Evolutionary conservation across 345 rosid species (phyloP), one percentile per base, ranked within the genome.

Genomic region (Rubroshorea leprosula): DNA sequence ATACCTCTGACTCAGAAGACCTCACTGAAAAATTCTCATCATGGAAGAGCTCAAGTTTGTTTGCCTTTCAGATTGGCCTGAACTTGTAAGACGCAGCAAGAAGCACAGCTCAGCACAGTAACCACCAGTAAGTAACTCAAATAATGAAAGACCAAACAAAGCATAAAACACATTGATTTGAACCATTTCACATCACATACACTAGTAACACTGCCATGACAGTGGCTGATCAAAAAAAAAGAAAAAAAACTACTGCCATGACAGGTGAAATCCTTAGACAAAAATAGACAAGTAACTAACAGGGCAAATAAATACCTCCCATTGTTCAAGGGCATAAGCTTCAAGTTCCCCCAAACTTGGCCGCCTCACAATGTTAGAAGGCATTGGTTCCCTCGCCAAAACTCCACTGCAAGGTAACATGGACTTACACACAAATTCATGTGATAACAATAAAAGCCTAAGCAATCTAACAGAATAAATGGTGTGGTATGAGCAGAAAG

Each of bases 301-400:
- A 57, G 44, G 43, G 4, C 19, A 60, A 65, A 63, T 8, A 71
- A 6, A 55, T 9, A 89, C 96, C 96, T 89, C 96, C 99, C 99
- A 93, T 45, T 93, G 94, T 44, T 80, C 83, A 74, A 77, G 81
- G 25, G 97, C 96, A 74, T 80, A 93, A 27, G 68, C 63, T 58
- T 87, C 94, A 0, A 93, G 94, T 64, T 93, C 97, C 69, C 80
- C 80, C 65, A 62, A 69, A 55, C 78, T 89, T 48, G 96, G 96
- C 61, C 86, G 97, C 62, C 85, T 80, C 26, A 54, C 71, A 29
- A 74, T 77, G n/a, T 62, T 67, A 19, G 78, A 26, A 54, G 87
- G 83, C 94, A 89, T 83, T 16, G 96, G 77, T 74, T 93, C 97
- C 71, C 97, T 82, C 51, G 94, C 94, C 72, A 93, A 78, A 72